These are phyloP conservation scores for Mucuna pruriens DNA, from an alignment of 306 rosid genomes.

Conservation along the genomic window DNA sequence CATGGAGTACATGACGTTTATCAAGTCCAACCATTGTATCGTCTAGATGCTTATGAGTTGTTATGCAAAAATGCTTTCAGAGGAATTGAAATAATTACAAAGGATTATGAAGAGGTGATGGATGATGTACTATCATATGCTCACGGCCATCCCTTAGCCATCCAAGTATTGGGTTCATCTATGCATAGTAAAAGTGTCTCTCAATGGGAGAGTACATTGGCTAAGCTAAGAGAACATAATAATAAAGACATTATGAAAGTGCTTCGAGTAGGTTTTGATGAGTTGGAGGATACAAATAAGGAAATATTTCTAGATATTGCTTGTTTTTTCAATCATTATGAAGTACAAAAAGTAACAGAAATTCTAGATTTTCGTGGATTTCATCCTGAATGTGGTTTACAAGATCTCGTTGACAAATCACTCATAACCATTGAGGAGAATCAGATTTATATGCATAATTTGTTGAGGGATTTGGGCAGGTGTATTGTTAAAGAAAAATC, in stretches of 20 bases:
- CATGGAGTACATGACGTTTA: not conserved
- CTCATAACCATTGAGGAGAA: too few relatives aligned
- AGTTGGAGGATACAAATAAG: not conserved
- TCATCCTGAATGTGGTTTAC: not conserved
- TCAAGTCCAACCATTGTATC: not conserved
- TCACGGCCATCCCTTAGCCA: constrained; percentile 26
- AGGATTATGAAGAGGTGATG: too few relatives aligned
- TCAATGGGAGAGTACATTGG: not conserved
- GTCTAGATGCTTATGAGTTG: not conserved
- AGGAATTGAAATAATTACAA: too few relatives aligned
- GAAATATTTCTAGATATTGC: constrained; percentile 26
- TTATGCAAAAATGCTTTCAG: constrained; percentile 22
- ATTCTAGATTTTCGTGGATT: not conserved
- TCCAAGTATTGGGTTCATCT: constrained; percentile 18
- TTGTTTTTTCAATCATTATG: not conserved
- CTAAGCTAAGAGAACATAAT: not conserved
- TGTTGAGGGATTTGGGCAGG: not conserved
- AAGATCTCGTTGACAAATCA: not conserved
- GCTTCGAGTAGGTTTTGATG: constrained; percentile 15
- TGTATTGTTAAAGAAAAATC: not conserved
- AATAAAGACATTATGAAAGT: not conserved
- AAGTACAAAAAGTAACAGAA: fast-evolving
- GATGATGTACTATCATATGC: not conserved
- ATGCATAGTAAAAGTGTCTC: not conserved
- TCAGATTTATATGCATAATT: too few relatives aligned